Evolutionary conservation across 345 rosid genomes (phyloP).

Genomic region (Moringa oleifera): DNA sequence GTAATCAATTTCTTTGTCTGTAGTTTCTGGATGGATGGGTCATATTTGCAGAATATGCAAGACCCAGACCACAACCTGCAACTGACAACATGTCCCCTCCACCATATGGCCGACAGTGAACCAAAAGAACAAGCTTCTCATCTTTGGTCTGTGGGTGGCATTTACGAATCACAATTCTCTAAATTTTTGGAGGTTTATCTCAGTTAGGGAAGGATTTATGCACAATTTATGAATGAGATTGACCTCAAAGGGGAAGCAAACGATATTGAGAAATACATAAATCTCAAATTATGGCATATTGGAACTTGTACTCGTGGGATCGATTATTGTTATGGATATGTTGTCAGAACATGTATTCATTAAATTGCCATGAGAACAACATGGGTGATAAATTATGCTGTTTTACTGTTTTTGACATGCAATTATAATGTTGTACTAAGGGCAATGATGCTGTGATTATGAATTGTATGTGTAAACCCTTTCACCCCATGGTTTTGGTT

Average conservation of each 20-base stretch:
- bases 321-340: no score
- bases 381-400: no score
- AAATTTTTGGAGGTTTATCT: background rate
- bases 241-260: no score
- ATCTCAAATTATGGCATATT: background rate
- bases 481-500: no score
- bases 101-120: constrained; percentile 30
- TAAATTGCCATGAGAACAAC: no score
- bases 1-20: constrained; percentile 4
- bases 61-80: constrained; percentile 39
- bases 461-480: no score
- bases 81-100: constrained; percentile 28
- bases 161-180: background rate
- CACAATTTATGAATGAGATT: no score
- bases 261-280: background rate
- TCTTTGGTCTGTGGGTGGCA: background rate
- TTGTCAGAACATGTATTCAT: background rate
- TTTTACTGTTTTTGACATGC: no score
- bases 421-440: no score
- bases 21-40: constrained; percentile 82
- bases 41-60: constrained; percentile 71
- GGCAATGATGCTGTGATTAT: no score
- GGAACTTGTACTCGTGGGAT: no score
- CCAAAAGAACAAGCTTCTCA: background rate
- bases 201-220: no score